A percentile compares a stretch with the other conserved stretches of the same genome.
phyloP scores from a whole-genome alignment of 2,329 filamentous ascomycete genomes.

The Pseudocercospora cruenta region DNA sequence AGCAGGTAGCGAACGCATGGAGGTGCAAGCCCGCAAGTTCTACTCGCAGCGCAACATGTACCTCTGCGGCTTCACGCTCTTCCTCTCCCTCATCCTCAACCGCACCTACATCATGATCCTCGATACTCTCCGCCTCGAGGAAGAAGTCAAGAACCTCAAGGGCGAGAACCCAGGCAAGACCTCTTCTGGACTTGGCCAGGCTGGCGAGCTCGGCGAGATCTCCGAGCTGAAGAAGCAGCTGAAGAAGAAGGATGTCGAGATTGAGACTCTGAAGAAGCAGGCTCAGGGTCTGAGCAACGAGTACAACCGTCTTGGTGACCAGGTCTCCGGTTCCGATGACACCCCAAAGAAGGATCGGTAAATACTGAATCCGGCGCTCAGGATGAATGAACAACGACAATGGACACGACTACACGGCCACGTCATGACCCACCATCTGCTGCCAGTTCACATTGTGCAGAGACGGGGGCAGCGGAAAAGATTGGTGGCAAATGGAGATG shows the following conservation, averaged over 20 bases:
- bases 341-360: conserved; percentile 61
- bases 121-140: conserved; percentile 87
- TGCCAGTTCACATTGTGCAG: too few species aligned
- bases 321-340: conserved; percentile 65
- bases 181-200: conserved; percentile 74
- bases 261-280: conserved; percentile 92
- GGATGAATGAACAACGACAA: background rate
- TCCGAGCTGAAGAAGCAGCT: conserved; percentile 67
- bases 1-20: conserved; percentile 86
- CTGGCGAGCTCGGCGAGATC: conserved; percentile 77
- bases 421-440: too few species aligned
- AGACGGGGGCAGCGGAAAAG: too few species aligned
- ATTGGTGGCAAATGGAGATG: too few species aligned
- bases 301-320: conserved; percentile 83
- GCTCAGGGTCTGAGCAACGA: conserved; percentile 78
- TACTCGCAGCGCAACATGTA: conserved; percentile 99
- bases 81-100: conserved; percentile 98
- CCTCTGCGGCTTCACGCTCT: conserved; percentile 98
- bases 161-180: conserved; percentile 59
- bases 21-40: conserved; percentile 99
- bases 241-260: conserved; percentile 76
- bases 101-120: conserved; percentile 98
- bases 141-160: conserved; percentile 84
- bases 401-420: background rate
- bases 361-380: background rate